Base-by-base conservation (phyloP, 2,329 filamentous ascomycete genomes). In the Geosmithia flava region DNA sequence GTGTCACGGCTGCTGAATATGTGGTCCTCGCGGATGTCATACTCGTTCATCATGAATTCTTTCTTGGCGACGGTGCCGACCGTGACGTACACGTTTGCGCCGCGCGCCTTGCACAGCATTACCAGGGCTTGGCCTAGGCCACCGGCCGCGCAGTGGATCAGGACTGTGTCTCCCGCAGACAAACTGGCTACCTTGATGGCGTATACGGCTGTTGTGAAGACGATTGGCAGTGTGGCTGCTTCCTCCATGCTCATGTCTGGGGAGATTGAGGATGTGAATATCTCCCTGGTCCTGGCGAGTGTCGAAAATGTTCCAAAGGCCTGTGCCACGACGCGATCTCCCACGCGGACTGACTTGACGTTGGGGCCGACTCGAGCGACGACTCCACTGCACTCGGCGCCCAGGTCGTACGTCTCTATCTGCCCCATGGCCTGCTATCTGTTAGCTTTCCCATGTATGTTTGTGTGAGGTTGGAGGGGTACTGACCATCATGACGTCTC, bases 381-480 rank as follows among this genome's bases (percentile, higher is more conserved):
- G 20, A 57, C 44, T 40, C 58, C 58, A 3, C 52, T 46, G 17
- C 45, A 53, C 13, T 59, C 58, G 17, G 44, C 33, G 10, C 55
- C 54, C 0, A 95, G 11, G 20, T 41, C 19, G 11, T 30, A 51
- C 10, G 62, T 54, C 7, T 64, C 64, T 0, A 66, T 52, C 43
- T 63, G 58, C 3, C 64, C 65, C 16, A 63, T 50, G 2, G 62
- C 59, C 33, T 37, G 10, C 11, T 37, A 37, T 16, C 13, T 11
- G 33, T 37, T 37, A 37, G 33, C 5, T 16, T 30, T 30, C 29
- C 6, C 33, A 11, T 27, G 23, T 27, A 27, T 8, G 8, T 27
- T n/a, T 27, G 23, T 27, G 23, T 27, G 23, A 11, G 6, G 33
- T 7, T 37, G 33, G 33, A 37, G 20, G 3, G 13, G 33, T 37